Evolutionary conservation across 2,329 filamentous ascomycete genomes (phyloP).

Genomic region (Fusarium sp.): DNA sequence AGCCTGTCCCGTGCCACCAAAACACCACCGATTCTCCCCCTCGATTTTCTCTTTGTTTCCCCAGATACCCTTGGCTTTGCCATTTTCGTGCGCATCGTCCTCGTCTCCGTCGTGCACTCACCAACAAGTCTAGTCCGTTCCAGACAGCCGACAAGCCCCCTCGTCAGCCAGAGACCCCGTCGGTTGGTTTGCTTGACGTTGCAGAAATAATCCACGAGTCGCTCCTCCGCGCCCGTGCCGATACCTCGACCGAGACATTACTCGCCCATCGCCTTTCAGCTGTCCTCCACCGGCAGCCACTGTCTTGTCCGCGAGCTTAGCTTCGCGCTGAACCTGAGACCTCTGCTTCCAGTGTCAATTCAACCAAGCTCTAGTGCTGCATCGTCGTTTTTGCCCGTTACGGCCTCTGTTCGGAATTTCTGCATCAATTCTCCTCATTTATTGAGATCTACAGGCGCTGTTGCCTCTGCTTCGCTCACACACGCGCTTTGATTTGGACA

Average conservation of each 20-base stretch:
- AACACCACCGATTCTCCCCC: constrained; percentile 43
- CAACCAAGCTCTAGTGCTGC: constrained; percentile 29
- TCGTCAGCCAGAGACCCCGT: constrained; percentile 11
- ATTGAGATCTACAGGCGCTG: constrained; percentile 36
- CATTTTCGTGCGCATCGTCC: constrained; percentile 38
- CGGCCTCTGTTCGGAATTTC: constrained; percentile 45
- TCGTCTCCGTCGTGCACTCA: constrained; percentile 37
- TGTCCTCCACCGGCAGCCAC: constrained; percentile 29
- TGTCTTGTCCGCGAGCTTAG: constrained; percentile 35
- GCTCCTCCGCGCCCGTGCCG: constrained; percentile 37
- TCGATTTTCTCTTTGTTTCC: constrained; percentile 47
- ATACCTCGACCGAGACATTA: constrained; percentile 41
- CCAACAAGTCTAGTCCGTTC: constrained; percentile 35
- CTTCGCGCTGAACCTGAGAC: constrained; percentile 18
- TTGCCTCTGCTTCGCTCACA: constrained; percentile 41
- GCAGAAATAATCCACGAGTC: constrained; percentile 36
- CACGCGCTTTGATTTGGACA: constrained; percentile 40
- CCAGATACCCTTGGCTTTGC: constrained; percentile 45
- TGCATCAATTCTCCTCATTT: constrained; percentile 44
- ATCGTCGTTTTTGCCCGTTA: constrained; percentile 48
- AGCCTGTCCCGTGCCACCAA: constrained; percentile 46
- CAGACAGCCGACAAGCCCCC: constrained; percentile 21
- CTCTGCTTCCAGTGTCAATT: constrained; percentile 31
- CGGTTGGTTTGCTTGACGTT: constrained; percentile 21
- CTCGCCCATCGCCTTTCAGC: constrained; percentile 33